These are phyloP conservation scores for Fraxinus xanthoxyloides DNA, from an alignment of 305 asterid genomes.

Conservation along the genomic window DNA sequence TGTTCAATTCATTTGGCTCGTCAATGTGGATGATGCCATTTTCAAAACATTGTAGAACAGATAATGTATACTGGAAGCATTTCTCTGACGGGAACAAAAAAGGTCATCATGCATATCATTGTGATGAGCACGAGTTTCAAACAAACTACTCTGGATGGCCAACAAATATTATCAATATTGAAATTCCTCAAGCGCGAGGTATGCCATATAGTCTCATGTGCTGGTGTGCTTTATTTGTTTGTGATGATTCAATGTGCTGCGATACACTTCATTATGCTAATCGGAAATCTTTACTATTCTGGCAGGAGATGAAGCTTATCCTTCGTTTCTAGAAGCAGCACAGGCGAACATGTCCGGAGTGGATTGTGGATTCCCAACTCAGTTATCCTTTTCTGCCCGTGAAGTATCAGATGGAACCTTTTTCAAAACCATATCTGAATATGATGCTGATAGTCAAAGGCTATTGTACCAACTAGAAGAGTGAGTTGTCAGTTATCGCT, in stretches of 20 bases:
- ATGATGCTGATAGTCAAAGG: slow-evolving; percentile 86
- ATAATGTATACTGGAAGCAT: slow-evolving; percentile 66
- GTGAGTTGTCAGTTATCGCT: slow-evolving; percentile 45
- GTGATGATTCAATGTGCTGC: slow-evolving; percentile 14
- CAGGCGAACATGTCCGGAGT: slow-evolving; percentile 55
- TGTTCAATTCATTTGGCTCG: slow-evolving; percentile 97
- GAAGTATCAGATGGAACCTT: slow-evolving; percentile 92
- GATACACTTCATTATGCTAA: slow-evolving; percentile 22
- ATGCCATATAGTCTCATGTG: slow-evolving; percentile 20
- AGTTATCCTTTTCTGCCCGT: slow-evolving; percentile 91
- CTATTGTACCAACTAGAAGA: slow-evolving; percentile 60
- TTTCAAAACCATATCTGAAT: slow-evolving; percentile 73
- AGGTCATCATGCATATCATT: slow-evolving; percentile 53
- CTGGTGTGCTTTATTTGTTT: slow-evolving; percentile 17
- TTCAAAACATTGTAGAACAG: slow-evolving; percentile 86
- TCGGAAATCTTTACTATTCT: slow-evolving; percentile 25
- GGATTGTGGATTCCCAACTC: slow-evolving; percentile 87
- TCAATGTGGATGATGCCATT: slow-evolving; percentile 93
- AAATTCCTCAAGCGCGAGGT: slow-evolving; percentile 83
- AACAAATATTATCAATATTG: slow-evolving; percentile 82
- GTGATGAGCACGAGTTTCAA: slow-evolving; percentile 71
- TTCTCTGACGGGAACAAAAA: slow-evolving; percentile 62
- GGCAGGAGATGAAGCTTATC: slow-evolving; percentile 79
- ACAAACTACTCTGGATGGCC: slow-evolving; percentile 96
- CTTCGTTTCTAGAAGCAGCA: slow-evolving; percentile 58